A percentile compares a stretch with the other conserved stretches of the same genome.
These are phyloP conservation scores for Fomitopsis palustris DNA, from an alignment of 1,284 basidiomycete genomes.

Conservation along the genomic window DNA sequence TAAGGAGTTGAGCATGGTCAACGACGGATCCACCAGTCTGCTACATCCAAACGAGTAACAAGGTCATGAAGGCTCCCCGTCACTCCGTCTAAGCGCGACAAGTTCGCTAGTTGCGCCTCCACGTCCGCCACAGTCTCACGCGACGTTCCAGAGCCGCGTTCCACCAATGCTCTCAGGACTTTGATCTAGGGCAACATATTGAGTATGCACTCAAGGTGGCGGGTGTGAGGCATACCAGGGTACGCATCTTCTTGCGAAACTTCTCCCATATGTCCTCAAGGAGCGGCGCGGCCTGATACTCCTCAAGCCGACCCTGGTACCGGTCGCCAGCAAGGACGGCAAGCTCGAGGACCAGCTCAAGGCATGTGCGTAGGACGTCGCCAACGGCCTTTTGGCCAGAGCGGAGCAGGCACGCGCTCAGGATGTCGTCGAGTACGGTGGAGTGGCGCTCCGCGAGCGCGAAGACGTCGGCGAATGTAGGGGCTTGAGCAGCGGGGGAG, in stretches of 20 bases:
- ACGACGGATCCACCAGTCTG: slow-evolving; percentile 22
- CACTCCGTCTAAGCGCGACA: slow-evolving; percentile 23
- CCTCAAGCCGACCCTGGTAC: slow-evolving; percentile 46
- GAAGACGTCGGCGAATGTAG: slow-evolving; percentile 67
- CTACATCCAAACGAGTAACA: slow-evolving; percentile 22
- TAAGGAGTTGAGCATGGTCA: background rate
- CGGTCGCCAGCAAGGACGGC: slow-evolving; percentile 66
- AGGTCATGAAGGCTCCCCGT: slow-evolving; percentile 28
- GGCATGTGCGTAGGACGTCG: slow-evolving; percentile 60
- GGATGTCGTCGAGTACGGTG: slow-evolving; percentile 67
- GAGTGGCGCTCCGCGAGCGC: slow-evolving; percentile 71
- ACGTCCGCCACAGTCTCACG: slow-evolving; percentile 25
- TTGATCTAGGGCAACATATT: slow-evolving; percentile 23
- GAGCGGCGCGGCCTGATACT: slow-evolving; percentile 54
- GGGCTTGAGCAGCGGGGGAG: background rate
- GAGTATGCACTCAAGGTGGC: background rate
- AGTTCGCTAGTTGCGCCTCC: slow-evolving; percentile 16
- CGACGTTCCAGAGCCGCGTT: slow-evolving; percentile 27
- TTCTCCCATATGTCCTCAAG: slow-evolving; percentile 51
- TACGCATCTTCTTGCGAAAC: slow-evolving; percentile 46
- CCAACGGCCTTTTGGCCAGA: slow-evolving; percentile 66
- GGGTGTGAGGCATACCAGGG: slow-evolving; percentile 12
- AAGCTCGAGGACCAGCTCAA: slow-evolving; percentile 71
- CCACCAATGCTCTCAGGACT: slow-evolving; percentile 28
- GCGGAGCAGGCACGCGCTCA: slow-evolving; percentile 75